Base-by-base conservation (phyloP, 2,329 filamentous ascomycete species). In the Xylariaceae sp. region DNA sequence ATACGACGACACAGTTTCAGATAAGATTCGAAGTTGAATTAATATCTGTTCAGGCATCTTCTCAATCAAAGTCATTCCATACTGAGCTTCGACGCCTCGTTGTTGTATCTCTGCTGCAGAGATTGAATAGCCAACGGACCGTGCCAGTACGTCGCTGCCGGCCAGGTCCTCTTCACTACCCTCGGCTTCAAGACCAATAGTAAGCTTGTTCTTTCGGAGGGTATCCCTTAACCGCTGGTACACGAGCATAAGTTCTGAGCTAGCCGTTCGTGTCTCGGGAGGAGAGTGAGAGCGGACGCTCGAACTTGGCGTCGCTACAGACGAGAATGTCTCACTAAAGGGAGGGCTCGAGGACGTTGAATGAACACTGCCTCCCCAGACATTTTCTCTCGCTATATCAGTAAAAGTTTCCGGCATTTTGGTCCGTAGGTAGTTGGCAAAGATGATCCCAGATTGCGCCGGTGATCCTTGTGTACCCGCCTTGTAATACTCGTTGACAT, bases 101-200 rank as follows among this genome's bases (percentile, higher is more conserved):
- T 97, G 92, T 59, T 92, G 87, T 60, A 97, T 96, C 73, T 99
- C 94, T 3, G 90, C 86, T 0, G 92, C 86, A 7, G 92, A 87
- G 53, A 99, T 92, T 0, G 92, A 93, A 68, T 86, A 91, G 2
- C 91, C 93, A 11, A 97, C 84, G 1, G 85, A 78, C 53, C 80
- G 79, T 11, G 85, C 81, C 9, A 92, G 72, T 1, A 81, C 80
- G 63, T 89, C 85, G 52, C 81, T 82, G 18, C 71, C 73, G 50
- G 73, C 74, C 4, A 87, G 69, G 54, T 83, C 76, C 50, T 83
- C 77, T 43, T 78, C 75, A 16, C 58, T 59, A 55, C 58, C 20
- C 2, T 60, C 62, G 58, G 64, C 16, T 48, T 58, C 55, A 30
- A 16, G 23, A n/a, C 24, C 11, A 15, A 23, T 29, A 5, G 21